Conservation (phyloP, 768 basidiomycete genomes). For the Lactarius quietus region DNA sequence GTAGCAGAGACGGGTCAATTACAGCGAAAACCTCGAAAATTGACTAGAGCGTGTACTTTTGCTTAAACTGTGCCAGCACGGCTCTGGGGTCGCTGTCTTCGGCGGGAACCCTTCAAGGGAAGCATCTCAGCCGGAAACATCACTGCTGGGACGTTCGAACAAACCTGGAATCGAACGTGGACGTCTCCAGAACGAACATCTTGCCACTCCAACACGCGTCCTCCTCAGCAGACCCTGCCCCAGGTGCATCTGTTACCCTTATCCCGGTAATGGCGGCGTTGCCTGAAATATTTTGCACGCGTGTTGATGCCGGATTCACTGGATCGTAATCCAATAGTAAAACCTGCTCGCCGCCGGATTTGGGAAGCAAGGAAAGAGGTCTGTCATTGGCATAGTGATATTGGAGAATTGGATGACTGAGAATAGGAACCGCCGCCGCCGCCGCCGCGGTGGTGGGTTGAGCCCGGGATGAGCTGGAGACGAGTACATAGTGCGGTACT, state of each 20-base stretch:
- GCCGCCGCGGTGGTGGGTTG: constrained; percentile 34
- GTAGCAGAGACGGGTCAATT: constrained; percentile 3
- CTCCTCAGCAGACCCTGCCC: constrained; percentile 53
- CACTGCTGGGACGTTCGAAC: neutral
- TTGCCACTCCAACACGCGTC: constrained; percentile 45
- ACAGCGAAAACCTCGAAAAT: constrained; percentile 2
- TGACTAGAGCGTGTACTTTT: constrained; percentile 44
- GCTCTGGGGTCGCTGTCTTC: constrained; percentile 49
- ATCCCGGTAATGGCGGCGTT: constrained; percentile 53
- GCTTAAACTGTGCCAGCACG: constrained; percentile 61
- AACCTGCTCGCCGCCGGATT: constrained; percentile 61
- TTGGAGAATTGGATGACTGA: constrained; percentile 69
- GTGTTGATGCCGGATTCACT: constrained; percentile 36
- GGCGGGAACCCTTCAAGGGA: constrained; percentile 19
- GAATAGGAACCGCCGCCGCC: constrained; percentile 33
- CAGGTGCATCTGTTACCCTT: constrained; percentile 70
- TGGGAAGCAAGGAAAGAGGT: constrained; percentile 60
- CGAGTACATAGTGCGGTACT: constrained; percentile 65
- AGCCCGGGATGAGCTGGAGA: constrained; percentile 52
- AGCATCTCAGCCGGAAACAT: neutral
- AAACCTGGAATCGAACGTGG: constrained; percentile 47
- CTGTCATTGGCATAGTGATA: constrained; percentile 83
- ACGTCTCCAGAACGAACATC: constrained; percentile 77
- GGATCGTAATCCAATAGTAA: constrained; percentile 70
- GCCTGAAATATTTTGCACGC: constrained; percentile 49